Conservation (phyloP, 805 yeast genomes). For the Suhomyces kilbournensis region DNA sequence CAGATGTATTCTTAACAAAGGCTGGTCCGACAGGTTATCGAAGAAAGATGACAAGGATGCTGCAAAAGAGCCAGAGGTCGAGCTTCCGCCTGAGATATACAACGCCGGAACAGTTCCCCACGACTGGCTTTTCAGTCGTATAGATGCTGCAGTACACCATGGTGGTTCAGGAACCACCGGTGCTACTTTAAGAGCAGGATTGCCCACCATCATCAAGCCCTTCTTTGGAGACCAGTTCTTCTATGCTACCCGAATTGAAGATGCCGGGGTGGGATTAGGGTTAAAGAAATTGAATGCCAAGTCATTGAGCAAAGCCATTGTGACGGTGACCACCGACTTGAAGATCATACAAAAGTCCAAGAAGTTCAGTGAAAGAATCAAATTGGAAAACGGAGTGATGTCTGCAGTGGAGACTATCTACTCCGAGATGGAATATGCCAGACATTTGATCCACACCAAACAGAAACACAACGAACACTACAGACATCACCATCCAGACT, state of each 20-base stretch:
- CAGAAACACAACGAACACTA: conserved; percentile 31
- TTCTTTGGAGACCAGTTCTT: conserved; percentile 96
- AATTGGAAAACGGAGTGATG: conserved; percentile 75
- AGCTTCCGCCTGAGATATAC: conserved; percentile 64
- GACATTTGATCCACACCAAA: conserved; percentile 50
- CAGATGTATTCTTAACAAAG: conserved; percentile 83
- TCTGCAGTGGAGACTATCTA: conserved; percentile 78
- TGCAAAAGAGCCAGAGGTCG: conserved; percentile 30
- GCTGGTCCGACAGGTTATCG: conserved; percentile 83
- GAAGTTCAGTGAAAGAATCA: conserved; percentile 58
- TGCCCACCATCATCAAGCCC: conserved; percentile 89
- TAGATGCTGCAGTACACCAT: conserved; percentile 95
- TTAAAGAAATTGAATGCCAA: conserved; percentile 65
- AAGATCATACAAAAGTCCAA: conserved; percentile 68
- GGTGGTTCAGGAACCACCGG: conserved; percentile 98
- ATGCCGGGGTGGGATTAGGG: conserved; percentile 78
- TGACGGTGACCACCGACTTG: conserved; percentile 61
- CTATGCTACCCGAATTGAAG: conserved; percentile 84
- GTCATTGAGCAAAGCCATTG: conserved; percentile 64
- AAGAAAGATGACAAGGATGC: conserved; percentile 21
- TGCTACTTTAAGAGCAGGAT: conserved; percentile 79
- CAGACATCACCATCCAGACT: conserved; percentile 16
- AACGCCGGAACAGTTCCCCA: conserved; percentile 79
- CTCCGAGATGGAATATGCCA: conserved; percentile 73
- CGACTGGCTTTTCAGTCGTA: conserved; percentile 86